phyloP scores from a whole-genome alignment of 305 asterid species.

The Andrographis paniculata region DNA sequence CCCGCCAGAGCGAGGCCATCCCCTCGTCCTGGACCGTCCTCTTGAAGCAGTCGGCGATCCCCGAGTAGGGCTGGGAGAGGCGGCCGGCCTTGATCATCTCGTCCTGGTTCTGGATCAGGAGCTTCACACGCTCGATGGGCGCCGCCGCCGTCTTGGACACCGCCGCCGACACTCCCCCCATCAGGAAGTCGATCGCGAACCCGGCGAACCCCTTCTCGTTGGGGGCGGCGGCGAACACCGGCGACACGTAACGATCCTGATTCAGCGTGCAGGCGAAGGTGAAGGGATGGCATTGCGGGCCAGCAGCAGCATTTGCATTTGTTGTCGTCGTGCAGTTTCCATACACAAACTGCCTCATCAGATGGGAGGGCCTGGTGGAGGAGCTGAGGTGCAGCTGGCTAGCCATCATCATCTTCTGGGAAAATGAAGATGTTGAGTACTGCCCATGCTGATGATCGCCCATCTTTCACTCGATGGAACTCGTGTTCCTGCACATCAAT shows the following conservation, averaged over 20 bases:
- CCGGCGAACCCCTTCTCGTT: constrained; percentile 62
- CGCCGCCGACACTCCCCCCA: constrained; percentile 91
- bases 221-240: constrained; percentile 84
- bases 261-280: constrained; percentile 48
- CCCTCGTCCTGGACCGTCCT: constrained; percentile 70
- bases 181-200: constrained; percentile 78
- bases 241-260: constrained; percentile 75
- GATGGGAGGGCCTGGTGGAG: constrained; percentile 35
- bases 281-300: constrained; percentile 41
- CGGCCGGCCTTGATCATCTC: constrained; percentile 84
- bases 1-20: constrained; percentile 66
- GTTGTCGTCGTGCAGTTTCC: constrained; percentile 65
- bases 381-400: constrained; percentile 63
- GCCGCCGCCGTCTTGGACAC: constrained; percentile 87
- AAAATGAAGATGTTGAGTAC: constrained; percentile 43
- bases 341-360: constrained; percentile 46
- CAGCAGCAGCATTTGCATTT: constrained; percentile 43
- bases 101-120: constrained; percentile 82
- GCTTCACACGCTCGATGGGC: constrained; percentile 85
- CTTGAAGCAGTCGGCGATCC: constrained; percentile 84
- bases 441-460: constrained; percentile 38
- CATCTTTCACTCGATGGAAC: constrained; percentile 14
- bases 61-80: constrained; percentile 83
- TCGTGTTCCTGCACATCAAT: too few relatives aligned
- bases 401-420: constrained; percentile 58